Conservation (phyloP, 257 asterid genomes). For the Scutellaria baicalensis region DNA sequence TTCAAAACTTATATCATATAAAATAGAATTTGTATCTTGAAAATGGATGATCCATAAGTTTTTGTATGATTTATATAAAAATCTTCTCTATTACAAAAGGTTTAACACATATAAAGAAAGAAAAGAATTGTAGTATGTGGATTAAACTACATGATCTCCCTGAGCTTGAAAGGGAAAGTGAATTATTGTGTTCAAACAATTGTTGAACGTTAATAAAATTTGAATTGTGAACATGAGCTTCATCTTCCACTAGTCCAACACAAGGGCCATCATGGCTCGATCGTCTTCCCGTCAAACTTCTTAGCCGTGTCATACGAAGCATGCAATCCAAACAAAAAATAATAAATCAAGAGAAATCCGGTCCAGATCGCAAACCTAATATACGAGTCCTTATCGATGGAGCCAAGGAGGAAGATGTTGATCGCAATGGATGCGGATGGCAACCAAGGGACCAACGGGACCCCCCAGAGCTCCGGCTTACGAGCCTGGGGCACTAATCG, state of each 20-base stretch:
- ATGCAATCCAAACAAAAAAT: constrained; percentile 43
- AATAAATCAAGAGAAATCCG: constrained; percentile 24
- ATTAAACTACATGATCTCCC: too few relatives aligned
- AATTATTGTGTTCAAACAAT: too few relatives aligned
- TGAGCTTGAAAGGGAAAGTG: too few relatives aligned
- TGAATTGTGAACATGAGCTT: too few relatives aligned
- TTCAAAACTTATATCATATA: too few relatives aligned
- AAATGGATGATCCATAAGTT: too few relatives aligned
- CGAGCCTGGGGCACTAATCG: constrained; percentile 44
- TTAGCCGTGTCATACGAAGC: constrained; percentile 53
- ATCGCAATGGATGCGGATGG: constrained; percentile 48
- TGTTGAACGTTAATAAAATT: too few relatives aligned
- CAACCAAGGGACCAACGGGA: constrained; percentile 62
- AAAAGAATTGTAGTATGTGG: too few relatives aligned
- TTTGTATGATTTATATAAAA: too few relatives aligned
- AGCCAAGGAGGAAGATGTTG: constrained; percentile 44
- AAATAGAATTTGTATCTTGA: too few relatives aligned
- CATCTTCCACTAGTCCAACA: background rate
- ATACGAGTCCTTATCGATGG: constrained; percentile 35
- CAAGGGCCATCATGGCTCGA: background rate
- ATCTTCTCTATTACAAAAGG: too few relatives aligned
- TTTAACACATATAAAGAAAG: too few relatives aligned
- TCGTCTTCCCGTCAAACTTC: constrained; percentile 1
- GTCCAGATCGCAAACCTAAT: constrained; percentile 41
- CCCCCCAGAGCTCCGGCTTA: constrained; percentile 49